Evolutionary conservation across 176 grass and related monocot species (phyloP).

Genomic region (Oryza longistaminata): DNA sequence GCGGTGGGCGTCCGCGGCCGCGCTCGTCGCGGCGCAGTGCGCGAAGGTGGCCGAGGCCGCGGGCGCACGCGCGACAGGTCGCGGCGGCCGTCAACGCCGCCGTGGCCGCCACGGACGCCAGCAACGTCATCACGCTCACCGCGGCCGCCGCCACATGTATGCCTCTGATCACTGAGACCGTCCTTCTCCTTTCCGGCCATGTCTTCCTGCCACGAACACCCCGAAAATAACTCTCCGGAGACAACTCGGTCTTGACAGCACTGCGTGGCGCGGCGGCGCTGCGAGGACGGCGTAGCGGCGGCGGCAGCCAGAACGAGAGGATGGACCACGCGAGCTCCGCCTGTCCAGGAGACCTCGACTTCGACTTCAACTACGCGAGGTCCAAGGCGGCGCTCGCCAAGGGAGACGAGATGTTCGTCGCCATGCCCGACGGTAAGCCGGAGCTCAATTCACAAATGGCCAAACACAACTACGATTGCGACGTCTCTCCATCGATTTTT

Average conservation of each 20-base stretch:
- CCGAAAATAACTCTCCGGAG: not conserved
- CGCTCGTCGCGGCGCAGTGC: slow-evolving; percentile 87
- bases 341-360: slow-evolving; percentile 56
- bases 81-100: slow-evolving; percentile 64
- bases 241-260: slow-evolving; percentile 44
- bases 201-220: not conserved
- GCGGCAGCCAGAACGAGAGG: slow-evolving; percentile 39
- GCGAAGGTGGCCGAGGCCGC: slow-evolving; percentile 81
- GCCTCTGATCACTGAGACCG: not conserved
- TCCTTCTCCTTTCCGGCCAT: not conserved
- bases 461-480: too few species aligned
- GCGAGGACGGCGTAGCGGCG: slow-evolving; percentile 56
- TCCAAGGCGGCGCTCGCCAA: slow-evolving; percentile 77
- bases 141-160: slow-evolving; percentile 91
- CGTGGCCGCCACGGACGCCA: slow-evolving; percentile 67
- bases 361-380: slow-evolving; percentile 80
- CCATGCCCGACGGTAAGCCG: slow-evolving; percentile 73
- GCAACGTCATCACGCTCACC: slow-evolving; percentile 89
- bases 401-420: slow-evolving; percentile 86
- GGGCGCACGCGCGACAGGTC: slow-evolving; percentile 82
- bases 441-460: not conserved
- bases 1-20: slow-evolving; percentile 79
- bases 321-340: slow-evolving; percentile 32
- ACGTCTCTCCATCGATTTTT: not conserved
- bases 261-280: slow-evolving; percentile 76